A percentile compares a stretch with the other conserved stretches of the same genome.
phyloP scores from a whole-genome alignment of 805 yeast genomes.

The Zygoascus bituminiphila region DNA sequence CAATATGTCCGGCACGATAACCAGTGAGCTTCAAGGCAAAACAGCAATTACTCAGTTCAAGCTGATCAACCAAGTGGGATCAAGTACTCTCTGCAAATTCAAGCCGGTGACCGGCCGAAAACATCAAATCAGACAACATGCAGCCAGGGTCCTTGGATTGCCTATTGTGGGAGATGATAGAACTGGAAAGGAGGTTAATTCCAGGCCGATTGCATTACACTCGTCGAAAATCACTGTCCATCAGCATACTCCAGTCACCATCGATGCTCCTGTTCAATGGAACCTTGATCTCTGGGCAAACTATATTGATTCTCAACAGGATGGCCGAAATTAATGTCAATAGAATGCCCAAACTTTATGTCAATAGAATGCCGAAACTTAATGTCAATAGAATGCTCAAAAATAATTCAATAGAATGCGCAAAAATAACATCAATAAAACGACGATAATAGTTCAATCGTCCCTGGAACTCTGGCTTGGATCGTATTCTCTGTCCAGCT shows the following conservation, averaged over 20 bases:
- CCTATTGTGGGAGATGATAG: slow-evolving; percentile 12
- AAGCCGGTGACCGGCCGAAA: slow-evolving; percentile 17
- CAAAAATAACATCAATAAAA: no score
- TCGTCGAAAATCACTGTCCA: slow-evolving; percentile 2
- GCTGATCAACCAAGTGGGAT: neutral
- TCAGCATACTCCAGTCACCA: neutral
- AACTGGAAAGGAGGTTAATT: slow-evolving; percentile 1
- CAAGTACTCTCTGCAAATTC: slow-evolving; percentile 9
- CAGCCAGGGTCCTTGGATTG: slow-evolving; percentile 7
- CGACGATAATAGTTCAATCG: no score
- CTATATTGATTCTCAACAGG: slow-evolving; percentile 6
- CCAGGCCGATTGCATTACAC: slow-evolving; percentile 13
- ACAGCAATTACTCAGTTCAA: slow-evolving; percentile 10
- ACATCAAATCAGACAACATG: slow-evolving; percentile 15
- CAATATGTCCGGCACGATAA: slow-evolving; percentile 8
- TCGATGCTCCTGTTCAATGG: slow-evolving; percentile 12
- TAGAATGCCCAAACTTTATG: no score
- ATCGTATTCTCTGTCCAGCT: slow-evolving; percentile 13
- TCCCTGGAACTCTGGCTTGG: slow-evolving; percentile 1
- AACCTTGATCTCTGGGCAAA: slow-evolving; percentile 5
- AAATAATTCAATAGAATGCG: no score
- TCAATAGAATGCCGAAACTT: no score
- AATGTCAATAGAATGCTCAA: no score
- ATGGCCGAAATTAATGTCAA: no score
- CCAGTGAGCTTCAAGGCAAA: slow-evolving; percentile 5